Base-by-base conservation (phyloP, 805 yeast species). In the Ogataea pilisensis region DNA sequence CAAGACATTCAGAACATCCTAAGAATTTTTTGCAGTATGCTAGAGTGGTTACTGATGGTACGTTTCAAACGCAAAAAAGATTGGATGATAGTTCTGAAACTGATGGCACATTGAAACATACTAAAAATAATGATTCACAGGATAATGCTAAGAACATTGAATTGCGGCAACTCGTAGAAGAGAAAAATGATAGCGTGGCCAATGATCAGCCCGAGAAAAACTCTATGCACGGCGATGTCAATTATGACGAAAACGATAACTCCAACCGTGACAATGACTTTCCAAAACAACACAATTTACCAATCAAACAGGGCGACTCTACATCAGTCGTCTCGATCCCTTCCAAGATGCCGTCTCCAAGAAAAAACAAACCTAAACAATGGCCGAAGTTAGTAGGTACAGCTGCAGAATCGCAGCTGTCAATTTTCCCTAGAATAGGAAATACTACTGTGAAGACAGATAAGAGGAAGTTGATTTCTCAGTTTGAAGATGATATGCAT, bases 321-420 rank as follows among this genome's bases (percentile, higher is more conserved):
- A 53, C 4, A 8, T 27, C 14, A 27, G 13, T 27, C 14, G 13
- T 27, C 14, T 12, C 30, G 13, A 40, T 43, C 5, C 48, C 64
- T 14, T 63, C 68, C 6, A 66, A 64, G 40, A 54, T 77, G 13
- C 81, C 82, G 4, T 78, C 83, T 3, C 83, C 83, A 4, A 64
- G 72, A 18, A 72, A 73, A 43, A 63, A 61, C 9, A 67, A 68
- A 36, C 58, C 70, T 35, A 68, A 64, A 32, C 68, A 61, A 39
- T 73, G 72, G 57, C 78, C 80, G 2, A 62, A 76, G 26, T 44
- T 75, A n/a, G 60, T 66, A 5, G 78, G 78, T 0, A 57, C 65
- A 18, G 72, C 73, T 1, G 43, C 55, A 16, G 63, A 60, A 18
- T 68, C 71, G 2, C 69, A 67, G 31, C 43, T 68, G 19, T n/a